Percentiles rank a stretch among this genome's conserved stretches.
Evolutionary conservation across 2,329 filamentous ascomycete species (phyloP).

Genomic region (Colletotrichum karsti): DNA sequence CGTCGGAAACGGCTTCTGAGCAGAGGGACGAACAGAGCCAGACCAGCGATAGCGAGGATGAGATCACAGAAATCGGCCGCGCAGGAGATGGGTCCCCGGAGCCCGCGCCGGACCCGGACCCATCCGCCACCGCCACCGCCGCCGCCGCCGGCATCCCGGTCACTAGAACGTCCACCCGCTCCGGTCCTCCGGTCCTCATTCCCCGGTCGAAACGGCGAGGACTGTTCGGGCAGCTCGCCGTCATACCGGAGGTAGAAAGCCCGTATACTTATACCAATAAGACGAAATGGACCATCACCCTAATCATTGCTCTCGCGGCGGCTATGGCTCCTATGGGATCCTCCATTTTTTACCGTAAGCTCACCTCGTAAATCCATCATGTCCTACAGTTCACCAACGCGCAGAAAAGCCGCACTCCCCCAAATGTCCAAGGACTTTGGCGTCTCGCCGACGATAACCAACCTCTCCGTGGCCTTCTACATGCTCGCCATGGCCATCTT

Average conservation of each 20-base stretch:
- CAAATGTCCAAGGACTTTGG: constrained; percentile 70
- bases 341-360: constrained; percentile 82
- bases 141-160: too few species aligned
- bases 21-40: constrained; percentile 13
- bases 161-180: too few species aligned
- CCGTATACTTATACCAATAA: constrained; percentile 76
- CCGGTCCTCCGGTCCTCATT: constrained; percentile 48
- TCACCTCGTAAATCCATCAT: neutral
- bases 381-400: constrained; percentile 19
- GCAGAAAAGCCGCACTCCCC: constrained; percentile 69
- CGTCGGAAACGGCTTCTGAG: neutral
- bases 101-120: neutral
- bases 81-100: neutral
- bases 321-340: constrained; percentile 85
- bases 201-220: constrained; percentile 68
- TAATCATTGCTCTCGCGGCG: constrained; percentile 79
- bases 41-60: constrained; percentile 19
- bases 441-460: constrained; percentile 72
- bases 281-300: constrained; percentile 87
- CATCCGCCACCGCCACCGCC: constrained; percentile 15
- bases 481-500: constrained; percentile 88
- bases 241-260: constrained; percentile 82
- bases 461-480: constrained; percentile 80
- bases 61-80: constrained; percentile 12
- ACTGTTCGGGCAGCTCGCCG: constrained; percentile 72